Conservation (phyloP, 306 rosid genomes). For the Rosa persica region DNA sequence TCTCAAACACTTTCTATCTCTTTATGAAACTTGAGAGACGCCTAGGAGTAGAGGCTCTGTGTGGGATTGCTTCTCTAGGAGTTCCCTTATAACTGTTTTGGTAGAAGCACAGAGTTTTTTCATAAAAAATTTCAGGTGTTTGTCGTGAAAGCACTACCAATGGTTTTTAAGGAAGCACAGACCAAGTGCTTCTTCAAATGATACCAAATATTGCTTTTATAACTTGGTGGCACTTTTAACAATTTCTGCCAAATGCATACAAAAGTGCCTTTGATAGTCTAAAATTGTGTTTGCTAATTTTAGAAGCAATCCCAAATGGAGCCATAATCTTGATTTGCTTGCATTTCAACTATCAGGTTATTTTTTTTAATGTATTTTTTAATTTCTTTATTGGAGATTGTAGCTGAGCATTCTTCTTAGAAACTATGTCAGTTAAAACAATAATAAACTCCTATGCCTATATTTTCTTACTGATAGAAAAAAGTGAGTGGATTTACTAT, state of each 20-base stretch:
- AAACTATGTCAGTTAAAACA: not conserved
- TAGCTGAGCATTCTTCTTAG: not conserved
- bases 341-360: not conserved
- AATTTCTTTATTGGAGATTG: not conserved
- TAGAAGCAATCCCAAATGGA: not conserved
- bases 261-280: not conserved
- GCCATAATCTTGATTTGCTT: not conserved
- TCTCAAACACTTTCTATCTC: not conserved
- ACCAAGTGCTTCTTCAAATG: not conserved
- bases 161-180: not conserved
- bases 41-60: not conserved
- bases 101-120: not conserved
- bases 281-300: not conserved
- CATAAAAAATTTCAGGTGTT: not conserved
- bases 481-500: constrained; percentile 23
- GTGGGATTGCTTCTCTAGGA: not conserved
- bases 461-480: constrained; percentile 4
- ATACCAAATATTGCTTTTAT: not conserved
- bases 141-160: not conserved
- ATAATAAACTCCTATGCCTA: not conserved
- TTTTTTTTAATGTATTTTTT: not conserved
- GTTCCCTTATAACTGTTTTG: not conserved
- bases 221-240: not conserved
- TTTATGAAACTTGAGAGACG: constrained; percentile 8
- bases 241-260: not conserved